A percentile compares a stretch with the other conserved stretches of the same genome.
phyloP scores from a whole-genome alignment of 345 rosid species.

The Melaleuca quinquenervia region DNA sequence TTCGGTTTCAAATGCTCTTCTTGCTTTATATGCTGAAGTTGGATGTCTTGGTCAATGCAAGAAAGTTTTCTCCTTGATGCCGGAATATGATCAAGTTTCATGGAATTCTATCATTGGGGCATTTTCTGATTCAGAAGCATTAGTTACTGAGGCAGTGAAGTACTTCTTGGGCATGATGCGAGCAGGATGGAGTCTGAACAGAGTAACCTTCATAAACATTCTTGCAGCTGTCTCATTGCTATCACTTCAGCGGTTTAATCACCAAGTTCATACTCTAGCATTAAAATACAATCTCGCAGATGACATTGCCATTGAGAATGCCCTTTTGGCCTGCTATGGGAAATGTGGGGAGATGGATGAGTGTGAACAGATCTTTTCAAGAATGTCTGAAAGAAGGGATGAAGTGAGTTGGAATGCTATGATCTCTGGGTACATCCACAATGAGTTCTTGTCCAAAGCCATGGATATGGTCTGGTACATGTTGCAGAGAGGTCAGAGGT shows the following conservation, averaged over 20 bases:
- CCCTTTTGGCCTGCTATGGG: slow-evolving; percentile 84
- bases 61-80: slow-evolving; percentile 58
- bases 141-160: slow-evolving; percentile 32
- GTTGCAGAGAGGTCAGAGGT: slow-evolving; percentile 62
- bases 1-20: slow-evolving; percentile 85
- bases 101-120: slow-evolving; percentile 87
- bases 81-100: slow-evolving; percentile 69
- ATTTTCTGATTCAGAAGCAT: slow-evolving; percentile 47
- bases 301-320: slow-evolving; percentile 59
- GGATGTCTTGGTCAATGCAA: slow-evolving; percentile 38
- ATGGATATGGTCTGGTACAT: slow-evolving; percentile 71
- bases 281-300: slow-evolving; percentile 37
- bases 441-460: slow-evolving; percentile 58
- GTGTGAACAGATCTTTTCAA: slow-evolving; percentile 69
- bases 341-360: slow-evolving; percentile 61
- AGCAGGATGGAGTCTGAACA: slow-evolving; percentile 50
- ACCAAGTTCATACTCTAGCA: slow-evolving; percentile 58
- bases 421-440: slow-evolving; percentile 83
- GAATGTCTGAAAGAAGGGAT: slow-evolving; percentile 73
- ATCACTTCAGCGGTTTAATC: slow-evolving; percentile 31
- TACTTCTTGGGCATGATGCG: slow-evolving; percentile 52
- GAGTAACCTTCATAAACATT: slow-evolving; percentile 61
- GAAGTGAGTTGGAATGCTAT: slow-evolving; percentile 82
- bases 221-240: slow-evolving; percentile 57
- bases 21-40: slow-evolving; percentile 55